These are phyloP conservation scores for Xylariaceae sp. DNA, from an alignment of 2,329 filamentous ascomycete genomes.

Conservation along the genomic window DNA sequence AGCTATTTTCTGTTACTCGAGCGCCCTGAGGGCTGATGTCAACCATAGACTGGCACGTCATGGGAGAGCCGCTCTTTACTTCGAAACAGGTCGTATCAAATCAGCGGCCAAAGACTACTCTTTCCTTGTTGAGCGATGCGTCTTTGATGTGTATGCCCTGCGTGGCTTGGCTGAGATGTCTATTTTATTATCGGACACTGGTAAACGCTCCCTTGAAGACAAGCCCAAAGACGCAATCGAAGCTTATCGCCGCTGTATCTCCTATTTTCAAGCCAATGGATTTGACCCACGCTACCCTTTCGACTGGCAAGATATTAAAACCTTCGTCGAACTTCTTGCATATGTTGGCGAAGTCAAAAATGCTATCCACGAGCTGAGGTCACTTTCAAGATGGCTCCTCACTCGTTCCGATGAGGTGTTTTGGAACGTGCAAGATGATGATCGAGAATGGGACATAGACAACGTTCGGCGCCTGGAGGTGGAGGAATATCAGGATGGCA, in stretches of 20 bases:
- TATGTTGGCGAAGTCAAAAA: conserved; percentile 63
- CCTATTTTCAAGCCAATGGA: conserved; percentile 42
- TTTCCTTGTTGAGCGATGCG: conserved; percentile 53
- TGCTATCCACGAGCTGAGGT: conserved; percentile 71
- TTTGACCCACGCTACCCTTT: conserved; percentile 43
- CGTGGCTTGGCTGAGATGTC: conserved; percentile 60
- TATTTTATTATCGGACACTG: conserved; percentile 49
- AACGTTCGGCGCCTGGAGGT: conserved; percentile 68
- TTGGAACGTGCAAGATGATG: conserved; percentile 78
- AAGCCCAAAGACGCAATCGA: conserved; percentile 43
- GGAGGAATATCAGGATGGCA: conserved; percentile 59
- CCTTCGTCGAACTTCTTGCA: conserved; percentile 81
- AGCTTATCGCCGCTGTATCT: conserved; percentile 53
- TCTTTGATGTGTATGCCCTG: conserved; percentile 57
- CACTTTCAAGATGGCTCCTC: conserved; percentile 78
- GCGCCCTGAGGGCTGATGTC: conserved; percentile 60
- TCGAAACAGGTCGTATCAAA: conserved; percentile 56
- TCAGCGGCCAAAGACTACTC: conserved; percentile 61
- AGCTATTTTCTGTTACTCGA: conserved; percentile 61
- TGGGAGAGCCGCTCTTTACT: conserved; percentile 61
- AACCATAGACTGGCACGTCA: conserved; percentile 60
- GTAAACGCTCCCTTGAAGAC: conserved; percentile 46
- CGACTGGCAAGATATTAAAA: conserved; percentile 81
- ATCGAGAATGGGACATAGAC: conserved; percentile 85
- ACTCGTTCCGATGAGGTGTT: conserved; percentile 72